These are phyloP conservation scores for Angomonas ambiguus DNA, from an alignment of 208 protist genomes.

Conservation along the genomic window DNA sequence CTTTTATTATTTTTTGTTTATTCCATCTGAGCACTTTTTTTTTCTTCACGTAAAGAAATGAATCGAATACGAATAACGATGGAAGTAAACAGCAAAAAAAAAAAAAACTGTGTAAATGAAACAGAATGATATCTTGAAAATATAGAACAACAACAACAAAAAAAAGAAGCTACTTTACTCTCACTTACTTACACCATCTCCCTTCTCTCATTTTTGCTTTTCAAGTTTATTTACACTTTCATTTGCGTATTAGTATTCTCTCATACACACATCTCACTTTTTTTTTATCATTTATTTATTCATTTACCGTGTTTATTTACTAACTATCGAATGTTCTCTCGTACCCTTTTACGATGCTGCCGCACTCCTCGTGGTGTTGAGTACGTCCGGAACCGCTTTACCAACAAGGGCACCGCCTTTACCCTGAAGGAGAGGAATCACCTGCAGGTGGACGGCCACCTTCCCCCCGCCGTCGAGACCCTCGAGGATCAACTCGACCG, in stretches of 20 bases:
- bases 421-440: conserved; percentile 67
- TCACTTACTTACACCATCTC: too few relatives aligned
- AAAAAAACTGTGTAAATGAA: background rate
- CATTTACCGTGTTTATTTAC: background rate
- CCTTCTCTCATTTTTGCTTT: conserved; percentile 1
- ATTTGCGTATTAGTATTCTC: background rate
- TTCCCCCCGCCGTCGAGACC: conserved; percentile 73
- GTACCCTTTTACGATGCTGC: conserved; percentile 12
- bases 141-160: background rate
- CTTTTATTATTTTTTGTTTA: conserved; percentile 14
- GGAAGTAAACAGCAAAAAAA: too few relatives aligned
- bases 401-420: conserved; percentile 78
- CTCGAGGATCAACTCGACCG: conserved; percentile 75
- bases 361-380: conserved; percentile 21
- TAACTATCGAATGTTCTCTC: conserved; percentile 14
- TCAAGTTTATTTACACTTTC: background rate
- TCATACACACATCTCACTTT: background rate
- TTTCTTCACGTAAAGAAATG: too few relatives aligned
- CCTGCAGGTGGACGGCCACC: conserved; percentile 51
- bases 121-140: background rate
- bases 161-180: background rate
- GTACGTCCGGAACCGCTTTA: conserved; percentile 67
- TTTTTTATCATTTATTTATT: conserved; percentile 5
- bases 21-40: too few relatives aligned
- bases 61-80: too few relatives aligned